Base-by-base conservation (phyloP, 2,329 filamentous ascomycete genomes). In the Ascochyta lentis region DNA sequence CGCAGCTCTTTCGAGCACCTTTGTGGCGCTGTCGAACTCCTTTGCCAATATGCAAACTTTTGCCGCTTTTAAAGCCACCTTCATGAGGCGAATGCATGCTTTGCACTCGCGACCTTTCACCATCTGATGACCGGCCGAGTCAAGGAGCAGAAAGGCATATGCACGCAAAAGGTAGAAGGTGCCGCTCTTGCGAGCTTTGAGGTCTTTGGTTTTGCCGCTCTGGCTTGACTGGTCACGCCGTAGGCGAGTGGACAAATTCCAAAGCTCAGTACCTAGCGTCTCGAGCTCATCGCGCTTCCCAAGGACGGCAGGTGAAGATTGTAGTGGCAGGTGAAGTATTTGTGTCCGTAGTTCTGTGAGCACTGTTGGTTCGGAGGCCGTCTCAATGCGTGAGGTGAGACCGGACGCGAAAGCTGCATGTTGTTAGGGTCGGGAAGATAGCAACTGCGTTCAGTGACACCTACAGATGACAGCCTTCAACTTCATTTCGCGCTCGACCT, bases 91-190 rank as follows among this genome's bases (percentile, higher is more conserved):
- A 27, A 86, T 70, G 15, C 63, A 71, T 42, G 64, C 69, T 55
- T 74, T 72, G 38, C 59, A 58, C 24, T 65, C 59, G 12, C 51
- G 54, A 7, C 52, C 44, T 45, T 69, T 70, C 9, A 56, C 50
- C 12, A 50, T 51, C 19, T 66, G 64, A 13, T 58, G 49, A n/a
- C 62, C 62, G 24, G 66, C 69, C 2, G 69, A 77, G 39, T 89
- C 85, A 13, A 96, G 78, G 52, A 94, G 74, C 13, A 88, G 76
- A 66, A 91, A 92, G 0, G 90, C 84, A 63, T 93, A 82, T 5
- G 79, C 76, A 35, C 82, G 80, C 5, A 82, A 74, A 70, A 75
- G 56, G 43, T 65, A 60, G 3, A 75, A 22, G 38, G 47, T 56
- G 44, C 49, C 54, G 42, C 58, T 64, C 39, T 24, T 66, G 53